phyloP scores from a whole-genome alignment of 306 rosid species.

The Amphicarpaea edgeworthii region DNA sequence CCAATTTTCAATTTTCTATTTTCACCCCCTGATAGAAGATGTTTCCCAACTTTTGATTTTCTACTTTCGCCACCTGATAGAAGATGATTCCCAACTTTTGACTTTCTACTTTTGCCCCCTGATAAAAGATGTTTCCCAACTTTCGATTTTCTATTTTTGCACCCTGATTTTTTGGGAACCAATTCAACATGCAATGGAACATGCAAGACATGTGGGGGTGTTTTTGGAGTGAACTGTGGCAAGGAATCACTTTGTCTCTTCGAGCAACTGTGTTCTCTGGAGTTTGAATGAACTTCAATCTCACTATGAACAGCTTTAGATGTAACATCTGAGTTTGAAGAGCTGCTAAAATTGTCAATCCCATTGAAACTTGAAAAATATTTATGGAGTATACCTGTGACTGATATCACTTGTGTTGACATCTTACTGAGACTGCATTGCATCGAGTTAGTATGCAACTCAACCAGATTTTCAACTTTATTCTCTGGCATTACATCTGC shows the following conservation, averaged over 20 bases:
- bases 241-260: constrained; percentile 39
- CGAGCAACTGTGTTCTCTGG: constrained; percentile 22
- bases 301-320: constrained; percentile 50
- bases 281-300: constrained; percentile 47
- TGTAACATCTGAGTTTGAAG: constrained; percentile 55
- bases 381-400: constrained; percentile 64
- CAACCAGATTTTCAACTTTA: constrained; percentile 48
- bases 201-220: constrained; percentile 48
- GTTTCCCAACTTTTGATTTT: constrained; percentile 60
- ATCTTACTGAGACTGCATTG: constrained; percentile 54
- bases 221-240: constrained; percentile 45
- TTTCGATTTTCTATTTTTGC: constrained; percentile 46
- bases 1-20: constrained; percentile 58
- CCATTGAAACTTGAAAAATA: constrained; percentile 57
- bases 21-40: constrained; percentile 9
- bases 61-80: constrained; percentile 23
- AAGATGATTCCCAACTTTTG: constrained; percentile 55
- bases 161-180: constrained; percentile 39
- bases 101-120: constrained; percentile 41
- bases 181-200: constrained; percentile 39
- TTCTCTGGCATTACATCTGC: constrained; percentile 30
- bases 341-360: constrained; percentile 45
- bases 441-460: constrained; percentile 40
- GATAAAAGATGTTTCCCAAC: constrained; percentile 52
- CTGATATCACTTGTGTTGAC: constrained; percentile 71